Evolutionary conservation across 331 rosid species (phyloP), one percentile per base, ranked within the genome.

Genomic region (Cydonia oblonga): DNA sequence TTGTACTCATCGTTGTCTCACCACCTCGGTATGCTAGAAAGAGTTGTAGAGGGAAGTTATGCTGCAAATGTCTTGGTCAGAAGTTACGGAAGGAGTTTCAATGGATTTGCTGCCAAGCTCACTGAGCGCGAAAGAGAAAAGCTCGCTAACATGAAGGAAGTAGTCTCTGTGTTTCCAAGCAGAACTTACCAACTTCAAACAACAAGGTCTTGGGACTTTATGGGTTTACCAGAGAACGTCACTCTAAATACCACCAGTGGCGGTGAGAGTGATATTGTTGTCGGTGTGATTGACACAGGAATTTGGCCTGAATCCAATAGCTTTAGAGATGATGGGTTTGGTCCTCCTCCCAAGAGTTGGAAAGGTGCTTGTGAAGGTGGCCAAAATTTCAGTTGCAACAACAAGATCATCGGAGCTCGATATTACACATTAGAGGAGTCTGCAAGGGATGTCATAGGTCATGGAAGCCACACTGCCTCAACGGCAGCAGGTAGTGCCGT

Each of bases 281-380:
- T 42, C 49, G 88, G 86, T 6, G 75, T 79, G 1, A 15, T 82
- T 9, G 89, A 86, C 40, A 59, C 19, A 2, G 87, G 84, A 69
- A 81, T 86, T 11, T 78, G 85, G 81, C 85, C 84, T 9, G 82
- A 77, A 18, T 74, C 83, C 2, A 66, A 82, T 42, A 79, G 86
- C 44, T 79, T 76, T 22, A 71, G 6, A 0, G 86, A 82, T 25
- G 22, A 71, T 42, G 49, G 49, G 6, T 42, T 42, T 42, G 77
- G 88, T 19, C 81, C 80, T 10, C 56, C 79, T 72, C 86, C 87
- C 0, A 78, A 29, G 12, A 81, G 70, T 26, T 84, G 86, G 85
- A 81, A 29, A 22, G 86, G 86, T 2, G 26, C 13, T 20, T 81
- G 86, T 53, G 54, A 38, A 5, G 83, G 85, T 3, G 84, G 87